phyloP scores from a whole-genome alignment of 805 yeast species.

The Metschnikowia hibisci region DNA sequence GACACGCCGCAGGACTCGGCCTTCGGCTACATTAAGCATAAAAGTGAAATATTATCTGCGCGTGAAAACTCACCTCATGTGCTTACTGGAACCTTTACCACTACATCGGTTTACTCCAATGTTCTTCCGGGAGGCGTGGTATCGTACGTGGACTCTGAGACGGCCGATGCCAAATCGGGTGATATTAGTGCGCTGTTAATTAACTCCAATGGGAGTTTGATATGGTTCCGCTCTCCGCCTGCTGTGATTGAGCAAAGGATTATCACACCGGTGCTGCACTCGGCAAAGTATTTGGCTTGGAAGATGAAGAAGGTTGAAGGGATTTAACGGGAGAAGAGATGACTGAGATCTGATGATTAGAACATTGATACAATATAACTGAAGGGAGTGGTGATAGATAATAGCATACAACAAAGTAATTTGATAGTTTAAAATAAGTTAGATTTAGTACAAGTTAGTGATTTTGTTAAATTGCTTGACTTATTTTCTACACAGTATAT shows the following conservation, averaged over 20 bases:
- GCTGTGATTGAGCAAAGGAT: conserved; percentile 30
- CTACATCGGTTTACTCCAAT: conserved; percentile 34
- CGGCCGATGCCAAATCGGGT: conserved; percentile 6
- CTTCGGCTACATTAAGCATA: conserved; percentile 5
- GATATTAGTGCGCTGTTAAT: conserved; percentile 15
- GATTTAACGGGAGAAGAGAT: too few species aligned
- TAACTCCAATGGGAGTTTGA: conserved; percentile 12
- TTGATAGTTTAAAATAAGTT: too few species aligned
- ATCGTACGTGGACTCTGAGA: conserved; percentile 25
- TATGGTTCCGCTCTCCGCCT: conserved; percentile 74
- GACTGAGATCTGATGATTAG: too few species aligned
- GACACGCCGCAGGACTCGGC: conserved; percentile 7
- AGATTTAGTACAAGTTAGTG: too few species aligned
- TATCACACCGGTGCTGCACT: conserved; percentile 56
- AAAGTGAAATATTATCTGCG: conserved; percentile 12
- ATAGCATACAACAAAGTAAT: too few species aligned
- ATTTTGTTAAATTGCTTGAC: too few species aligned
- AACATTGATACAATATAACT: too few species aligned
- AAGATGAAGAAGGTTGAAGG: conserved; percentile 5
- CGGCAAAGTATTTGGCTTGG: conserved; percentile 65
- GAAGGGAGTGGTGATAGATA: too few species aligned
- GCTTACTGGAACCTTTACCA: conserved; percentile 22
- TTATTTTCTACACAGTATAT: too few species aligned
- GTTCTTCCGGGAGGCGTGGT: conserved; percentile 38
- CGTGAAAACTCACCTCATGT: conserved; percentile 10